Evolutionary conservation across 257 asterid species (phyloP).

Genomic region (Solanum sejunctum): DNA sequence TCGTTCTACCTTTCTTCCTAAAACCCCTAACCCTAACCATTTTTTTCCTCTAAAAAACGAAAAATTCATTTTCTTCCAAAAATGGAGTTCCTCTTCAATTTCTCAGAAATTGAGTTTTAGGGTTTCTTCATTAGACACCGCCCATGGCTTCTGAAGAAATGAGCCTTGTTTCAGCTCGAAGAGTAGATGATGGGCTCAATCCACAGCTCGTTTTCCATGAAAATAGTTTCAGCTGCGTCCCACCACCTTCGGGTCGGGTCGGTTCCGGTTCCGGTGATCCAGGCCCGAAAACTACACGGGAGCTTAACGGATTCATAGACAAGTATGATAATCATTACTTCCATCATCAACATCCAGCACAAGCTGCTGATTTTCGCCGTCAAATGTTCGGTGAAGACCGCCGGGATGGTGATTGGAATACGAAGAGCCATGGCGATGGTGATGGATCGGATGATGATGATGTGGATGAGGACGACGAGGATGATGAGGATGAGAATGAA

Average conservation of each 20-base stretch:
- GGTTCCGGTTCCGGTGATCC: conserved; percentile 21
- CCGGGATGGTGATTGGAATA: conserved; percentile 29
- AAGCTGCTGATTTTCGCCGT: conserved; percentile 31
- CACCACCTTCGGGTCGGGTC: conserved; percentile 31
- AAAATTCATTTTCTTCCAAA: not conserved
- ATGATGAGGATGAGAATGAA: conserved; percentile 30
- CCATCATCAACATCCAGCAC: conserved; percentile 3
- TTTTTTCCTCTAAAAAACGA: not conserved
- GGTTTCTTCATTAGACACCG: not conserved
- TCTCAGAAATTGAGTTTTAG: not conserved
- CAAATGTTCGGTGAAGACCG: conserved; percentile 6
- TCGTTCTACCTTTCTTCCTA: not conserved
- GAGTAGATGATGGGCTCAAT: conserved; percentile 39
- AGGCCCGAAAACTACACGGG: conserved; percentile 47
- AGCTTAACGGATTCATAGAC: conserved; percentile 58
- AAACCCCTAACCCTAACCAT: not conserved
- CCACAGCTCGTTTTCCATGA: conserved; percentile 42
- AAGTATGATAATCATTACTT: conserved; percentile 24
- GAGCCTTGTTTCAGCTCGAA: conserved; percentile 43
- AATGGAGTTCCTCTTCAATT: not conserved
- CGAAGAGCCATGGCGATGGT: conserved; percentile 13
- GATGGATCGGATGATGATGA: conserved; percentile 57
- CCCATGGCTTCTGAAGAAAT: conserved; percentile 58
- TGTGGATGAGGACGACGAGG: conserved; percentile 24
- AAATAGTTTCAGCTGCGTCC: conserved; percentile 28